Conservation (phyloP, 768 basidiomycete species). For the Tylopilus rubrobrunneus region DNA sequence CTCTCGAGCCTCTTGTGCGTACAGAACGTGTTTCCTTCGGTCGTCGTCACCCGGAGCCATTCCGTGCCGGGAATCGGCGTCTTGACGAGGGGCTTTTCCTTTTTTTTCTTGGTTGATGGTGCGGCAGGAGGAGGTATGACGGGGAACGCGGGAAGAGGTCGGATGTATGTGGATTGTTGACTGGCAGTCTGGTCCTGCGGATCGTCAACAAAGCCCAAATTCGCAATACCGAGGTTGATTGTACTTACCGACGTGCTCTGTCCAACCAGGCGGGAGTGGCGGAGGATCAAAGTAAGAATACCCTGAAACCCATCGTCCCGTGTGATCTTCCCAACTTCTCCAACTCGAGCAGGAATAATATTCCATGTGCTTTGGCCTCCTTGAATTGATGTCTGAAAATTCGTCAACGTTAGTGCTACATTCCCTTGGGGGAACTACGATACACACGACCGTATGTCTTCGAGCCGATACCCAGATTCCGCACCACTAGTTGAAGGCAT, state of each 20-base stretch:
- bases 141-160: constrained; percentile 60
- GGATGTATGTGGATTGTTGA: constrained; percentile 81
- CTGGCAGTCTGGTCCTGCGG: constrained; percentile 67
- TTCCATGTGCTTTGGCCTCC: constrained; percentile 88
- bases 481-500: constrained; percentile 72
- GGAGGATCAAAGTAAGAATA: constrained; percentile 59
- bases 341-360: constrained; percentile 81
- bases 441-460: constrained; percentile 89
- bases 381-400: constrained; percentile 74
- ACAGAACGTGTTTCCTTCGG: constrained; percentile 89
- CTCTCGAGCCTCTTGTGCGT: constrained; percentile 73
- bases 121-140: constrained; percentile 28
- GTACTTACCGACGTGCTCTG: constrained; percentile 71
- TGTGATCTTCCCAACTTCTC: constrained; percentile 76
- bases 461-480: constrained; percentile 83
- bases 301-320: constrained; percentile 88
- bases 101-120: constrained; percentile 50
- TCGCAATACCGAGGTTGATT: not conserved
- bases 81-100: constrained; percentile 86
- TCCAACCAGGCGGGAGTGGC: constrained; percentile 86
- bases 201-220: not conserved
- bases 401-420: constrained; percentile 7
- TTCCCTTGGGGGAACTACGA: not conserved
- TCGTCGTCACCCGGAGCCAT: constrained; percentile 89
- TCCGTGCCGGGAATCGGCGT: constrained; percentile 80